Evolutionary conservation across 139 green algal genomes (phyloP), one percentile per base, ranked within the genome.

Genomic region (Tetradesmus obliquus): DNA sequence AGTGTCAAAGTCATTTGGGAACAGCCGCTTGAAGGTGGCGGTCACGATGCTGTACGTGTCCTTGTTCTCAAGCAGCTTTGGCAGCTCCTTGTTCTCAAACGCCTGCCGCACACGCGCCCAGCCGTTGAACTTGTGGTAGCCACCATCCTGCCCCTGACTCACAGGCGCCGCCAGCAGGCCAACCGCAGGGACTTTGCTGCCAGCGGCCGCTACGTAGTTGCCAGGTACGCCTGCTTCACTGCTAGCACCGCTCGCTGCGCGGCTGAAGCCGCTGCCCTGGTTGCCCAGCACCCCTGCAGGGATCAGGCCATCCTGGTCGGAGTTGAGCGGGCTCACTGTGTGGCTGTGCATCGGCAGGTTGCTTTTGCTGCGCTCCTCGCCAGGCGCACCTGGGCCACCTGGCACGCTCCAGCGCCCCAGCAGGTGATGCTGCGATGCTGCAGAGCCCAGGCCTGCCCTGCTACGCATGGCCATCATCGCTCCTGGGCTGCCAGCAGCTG

Each of bases 1-100:
- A 76, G 86, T 62, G 55, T 95, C 94, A 91, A 95, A 96, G 74
- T 96, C 95, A 1, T 93, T 24, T 0, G 91, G 91, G 89, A 95
- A 96, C 51, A 96, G 91, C 9, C 76, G 74, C 55, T 84, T 76
- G 72, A 92, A 92, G 5, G 90, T 92, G 45, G 82, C n/a, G 81
- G 83, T 87, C n/a, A 92, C 84, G 7, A 92, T 53, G 85, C 69
- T 87, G 72, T 92, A 92, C 20, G 10, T n/a, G 3, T 76, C 55
- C n/a, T 80, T 45, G 32, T 45, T 45, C 4, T 82, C 3, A 8
- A 57, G 90, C 55, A 91, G 76, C 74, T 32, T 24, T 12, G 3
- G 55, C 55, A 91, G 55, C 87, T 55, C 22, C n/a, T 80, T 57
- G 55, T 22, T 76, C 20, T 79, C 20, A 15, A 80, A 62, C 53